Conservation (phyloP, 139 green algal species). For the Chloropicon primus region DNA sequence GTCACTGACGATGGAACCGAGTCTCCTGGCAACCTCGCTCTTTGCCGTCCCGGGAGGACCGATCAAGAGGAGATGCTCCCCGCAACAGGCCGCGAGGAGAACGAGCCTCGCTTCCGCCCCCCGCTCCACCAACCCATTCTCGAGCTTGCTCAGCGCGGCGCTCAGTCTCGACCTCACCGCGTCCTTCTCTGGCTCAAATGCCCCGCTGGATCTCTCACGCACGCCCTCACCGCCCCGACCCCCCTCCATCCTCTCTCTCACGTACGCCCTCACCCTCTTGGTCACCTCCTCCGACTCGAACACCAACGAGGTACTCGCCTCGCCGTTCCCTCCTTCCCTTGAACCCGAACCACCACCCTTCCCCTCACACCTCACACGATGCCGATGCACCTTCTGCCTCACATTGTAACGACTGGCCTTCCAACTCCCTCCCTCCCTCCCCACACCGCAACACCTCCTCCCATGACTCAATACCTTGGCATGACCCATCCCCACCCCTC, state of each 20-base stretch:
- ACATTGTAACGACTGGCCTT: too few relatives aligned
- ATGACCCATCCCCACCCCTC: too few relatives aligned
- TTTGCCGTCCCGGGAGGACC: conserved; percentile 78
- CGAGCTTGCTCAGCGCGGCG: neutral
- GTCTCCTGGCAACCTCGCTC: conserved; percentile 66
- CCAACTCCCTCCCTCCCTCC: too few relatives aligned
- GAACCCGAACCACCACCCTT: too few relatives aligned
- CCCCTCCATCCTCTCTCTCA: neutral
- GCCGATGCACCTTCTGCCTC: too few relatives aligned
- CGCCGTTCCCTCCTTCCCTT: neutral
- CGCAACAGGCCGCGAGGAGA: conserved; percentile 63
- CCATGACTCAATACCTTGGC: too few relatives aligned
- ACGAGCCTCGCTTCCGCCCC: conserved; percentile 64
- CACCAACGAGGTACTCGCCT: neutral
- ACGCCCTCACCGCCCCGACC: neutral
- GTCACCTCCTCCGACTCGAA: neutral
- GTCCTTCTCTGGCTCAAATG: neutral
- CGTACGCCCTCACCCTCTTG: neutral
- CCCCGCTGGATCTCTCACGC: neutral
- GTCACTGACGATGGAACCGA: conserved; percentile 40
- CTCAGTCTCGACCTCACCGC: neutral
- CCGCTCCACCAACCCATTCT: conserved; percentile 42
- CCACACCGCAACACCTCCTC: too few relatives aligned
- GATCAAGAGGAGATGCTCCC: conserved; percentile 76
- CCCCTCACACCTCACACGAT: too few relatives aligned